Evolutionary conservation across 1,139 yeast genomes (phyloP), one percentile per base, ranked within the genome.

Genomic region (Citeromyces hawaiiensis): DNA sequence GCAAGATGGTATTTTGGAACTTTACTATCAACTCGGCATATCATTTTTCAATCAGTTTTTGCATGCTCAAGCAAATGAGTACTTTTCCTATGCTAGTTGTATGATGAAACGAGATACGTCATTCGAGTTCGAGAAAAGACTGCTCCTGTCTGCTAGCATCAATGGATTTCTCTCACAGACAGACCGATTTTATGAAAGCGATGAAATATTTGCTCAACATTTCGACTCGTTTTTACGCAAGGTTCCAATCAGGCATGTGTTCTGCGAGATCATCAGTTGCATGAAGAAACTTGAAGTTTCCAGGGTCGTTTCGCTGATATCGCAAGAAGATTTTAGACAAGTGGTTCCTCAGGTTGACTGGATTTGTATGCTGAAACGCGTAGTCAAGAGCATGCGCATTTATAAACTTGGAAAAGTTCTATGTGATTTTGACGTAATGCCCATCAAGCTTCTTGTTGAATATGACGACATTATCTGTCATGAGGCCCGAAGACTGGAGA

Each of bases 121-220:
- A 10, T 40, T 43, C 19, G 42, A 43, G 13, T 36, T 38, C 15
- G 37, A 15, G 23, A 44, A 40, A 31, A 35, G 39, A 19, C 36
- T 39, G 36, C 13, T 15, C 7, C 40, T 38, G 31, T 36, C 38
- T 8, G 15, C 34, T 7, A 30, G 17, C 17, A 16, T 30, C 17
- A 30, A 43, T 16, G 39, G 36, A 8, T 35, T 41, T 14, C 35
- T 40, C n/a, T 38, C 25, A 4, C 38, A 39, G 27, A 35, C 27
- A 6, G 43, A 40, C 11, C 34, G 30, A 1, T 21, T 16, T 6
- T 38, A 15, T 10, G 37, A 31, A 5, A 27, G 42, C 17, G 27
- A 19, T 8, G 39, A 39, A 9, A 14, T 13, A 6, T 14, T 30
- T 17, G 34, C 17, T 5, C 15, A 30, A 17, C 15, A 30, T 16